Percentiles rank a stretch among this genome's conserved stretches.
Evolutionary conservation across 1,284 basidiomycete genomes (phyloP).

Genomic region (Cerrena zonata): DNA sequence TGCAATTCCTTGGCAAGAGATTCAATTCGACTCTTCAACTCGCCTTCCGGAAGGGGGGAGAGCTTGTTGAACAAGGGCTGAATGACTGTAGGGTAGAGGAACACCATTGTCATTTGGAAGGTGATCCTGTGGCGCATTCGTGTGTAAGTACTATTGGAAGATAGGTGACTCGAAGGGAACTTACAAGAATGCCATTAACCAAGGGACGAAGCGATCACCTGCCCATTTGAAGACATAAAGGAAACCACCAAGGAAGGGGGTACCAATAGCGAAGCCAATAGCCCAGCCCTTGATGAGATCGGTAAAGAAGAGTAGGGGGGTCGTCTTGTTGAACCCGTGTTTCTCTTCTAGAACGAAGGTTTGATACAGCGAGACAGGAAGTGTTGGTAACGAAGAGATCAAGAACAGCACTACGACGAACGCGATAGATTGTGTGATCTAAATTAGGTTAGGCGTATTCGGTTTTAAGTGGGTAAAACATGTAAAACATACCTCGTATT

Average conservation of each 20-base stretch:
- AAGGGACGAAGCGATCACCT: slow-evolving; percentile 83
- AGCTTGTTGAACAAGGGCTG: slow-evolving; percentile 97
- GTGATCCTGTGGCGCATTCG: slow-evolving; percentile 47
- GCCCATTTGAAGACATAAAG: slow-evolving; percentile 90
- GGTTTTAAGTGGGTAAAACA: not conserved
- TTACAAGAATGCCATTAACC: slow-evolving; percentile 82
- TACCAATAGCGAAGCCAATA: slow-evolving; percentile 72
- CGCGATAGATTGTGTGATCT: slow-evolving; percentile 81
- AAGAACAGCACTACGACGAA: slow-evolving; percentile 70
- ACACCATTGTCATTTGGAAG: slow-evolving; percentile 81
- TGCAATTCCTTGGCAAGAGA: slow-evolving; percentile 71
- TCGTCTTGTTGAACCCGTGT: slow-evolving; percentile 96
- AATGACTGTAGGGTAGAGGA: slow-evolving; percentile 85
- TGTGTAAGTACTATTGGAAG: not conserved
- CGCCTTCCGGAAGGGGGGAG: slow-evolving; percentile 74
- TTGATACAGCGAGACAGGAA: slow-evolving; percentile 77
- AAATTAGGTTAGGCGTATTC: slow-evolving; percentile 10
- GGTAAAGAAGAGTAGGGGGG: slow-evolving; percentile 64
- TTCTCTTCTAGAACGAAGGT: slow-evolving; percentile 93
- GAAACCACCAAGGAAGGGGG: slow-evolving; percentile 83
- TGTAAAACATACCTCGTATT: slow-evolving; percentile 54
- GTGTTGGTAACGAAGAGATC: slow-evolving; percentile 60
- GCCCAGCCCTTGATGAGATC: slow-evolving; percentile 80
- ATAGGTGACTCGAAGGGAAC: slow-evolving; percentile 18
- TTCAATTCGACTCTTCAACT: slow-evolving; percentile 72